phyloP scores from a whole-genome alignment of 2,329 filamentous ascomycete genomes.

The Penicillium expansum region DNA sequence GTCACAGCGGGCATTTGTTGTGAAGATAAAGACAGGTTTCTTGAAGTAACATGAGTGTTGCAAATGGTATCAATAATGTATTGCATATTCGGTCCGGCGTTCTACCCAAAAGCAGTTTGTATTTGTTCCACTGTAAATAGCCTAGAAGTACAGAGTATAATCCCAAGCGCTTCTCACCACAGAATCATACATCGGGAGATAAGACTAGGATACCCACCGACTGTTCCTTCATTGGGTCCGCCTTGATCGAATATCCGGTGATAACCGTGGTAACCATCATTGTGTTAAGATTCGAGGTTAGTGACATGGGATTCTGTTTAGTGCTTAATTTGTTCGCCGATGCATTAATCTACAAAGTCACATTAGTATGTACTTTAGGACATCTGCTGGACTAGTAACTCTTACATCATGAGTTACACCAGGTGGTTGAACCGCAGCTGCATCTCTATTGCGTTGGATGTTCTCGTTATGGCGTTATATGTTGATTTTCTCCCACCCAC shows the following conservation, averaged over 20 bases:
- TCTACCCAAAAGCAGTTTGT: neutral
- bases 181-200: neutral
- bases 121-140: neutral
- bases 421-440: neutral
- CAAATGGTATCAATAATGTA: neutral
- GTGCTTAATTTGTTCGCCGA: conserved; percentile 1
- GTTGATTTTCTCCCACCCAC: too few relatives aligned
- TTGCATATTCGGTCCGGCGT: neutral
- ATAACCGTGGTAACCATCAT: neutral
- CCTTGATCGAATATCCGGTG: neutral
- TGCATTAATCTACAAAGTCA: neutral
- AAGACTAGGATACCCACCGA: neutral
- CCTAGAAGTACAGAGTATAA: neutral
- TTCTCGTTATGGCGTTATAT: neutral
- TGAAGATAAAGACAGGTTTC: neutral
- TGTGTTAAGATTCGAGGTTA: neutral
- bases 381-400: neutral
- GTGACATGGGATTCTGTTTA: neutral
- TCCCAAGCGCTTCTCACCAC: neutral
- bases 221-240: neutral
- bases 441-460: neutral
- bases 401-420: neutral
- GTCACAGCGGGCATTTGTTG: neutral
- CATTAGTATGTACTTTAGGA: neutral
- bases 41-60: neutral